phyloP scores from a whole-genome alignment of 495 filamentous ascomycete species.

The Trichoderma reesei region DNA sequence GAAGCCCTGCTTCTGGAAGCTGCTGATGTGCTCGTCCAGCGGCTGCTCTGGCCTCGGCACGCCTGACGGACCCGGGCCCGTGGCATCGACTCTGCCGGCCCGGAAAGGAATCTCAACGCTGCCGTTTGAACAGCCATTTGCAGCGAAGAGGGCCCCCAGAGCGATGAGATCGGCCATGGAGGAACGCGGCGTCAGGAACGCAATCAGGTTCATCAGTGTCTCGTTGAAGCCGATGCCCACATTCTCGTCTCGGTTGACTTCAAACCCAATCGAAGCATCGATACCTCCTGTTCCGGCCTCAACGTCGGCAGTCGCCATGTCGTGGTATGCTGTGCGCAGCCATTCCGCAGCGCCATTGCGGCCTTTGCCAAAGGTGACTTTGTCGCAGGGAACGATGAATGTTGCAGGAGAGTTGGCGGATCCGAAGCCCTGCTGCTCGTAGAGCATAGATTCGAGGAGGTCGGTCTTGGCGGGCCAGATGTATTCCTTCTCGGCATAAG shows the following conservation, averaged over 20 bases:
- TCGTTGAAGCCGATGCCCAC: conserved; percentile 31
- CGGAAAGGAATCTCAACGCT: conserved; percentile 30
- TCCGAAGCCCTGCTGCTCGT: not conserved
- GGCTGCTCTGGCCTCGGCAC: conserved; percentile 28
- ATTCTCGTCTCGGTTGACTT: conserved; percentile 23
- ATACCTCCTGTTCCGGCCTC: conserved; percentile 22
- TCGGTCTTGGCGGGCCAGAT: conserved; percentile 1
- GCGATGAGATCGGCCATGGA: conserved; percentile 15
- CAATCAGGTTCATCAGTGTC: conserved; percentile 19
- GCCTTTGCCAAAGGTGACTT: not conserved
- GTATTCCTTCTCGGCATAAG: not conserved
- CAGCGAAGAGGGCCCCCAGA: conserved; percentile 9
- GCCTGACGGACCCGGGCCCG: conserved; percentile 29
- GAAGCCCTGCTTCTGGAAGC: conserved; percentile 21
- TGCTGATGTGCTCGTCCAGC: conserved; percentile 10
- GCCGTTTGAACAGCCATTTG: conserved; percentile 18
- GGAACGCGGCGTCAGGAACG: conserved; percentile 14
- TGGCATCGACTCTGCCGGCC: conserved; percentile 34
- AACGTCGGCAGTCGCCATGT: conserved; percentile 22
- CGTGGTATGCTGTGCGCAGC: conserved; percentile 36
- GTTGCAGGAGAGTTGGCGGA: not conserved
- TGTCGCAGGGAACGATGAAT: not conserved
- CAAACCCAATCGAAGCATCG: conserved; percentile 27
- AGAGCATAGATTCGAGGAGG: not conserved
- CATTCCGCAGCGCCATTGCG: conserved; percentile 26